Conservation (phyloP, 2,329 filamentous ascomycete genomes). For the Metarhizium brunneum region DNA sequence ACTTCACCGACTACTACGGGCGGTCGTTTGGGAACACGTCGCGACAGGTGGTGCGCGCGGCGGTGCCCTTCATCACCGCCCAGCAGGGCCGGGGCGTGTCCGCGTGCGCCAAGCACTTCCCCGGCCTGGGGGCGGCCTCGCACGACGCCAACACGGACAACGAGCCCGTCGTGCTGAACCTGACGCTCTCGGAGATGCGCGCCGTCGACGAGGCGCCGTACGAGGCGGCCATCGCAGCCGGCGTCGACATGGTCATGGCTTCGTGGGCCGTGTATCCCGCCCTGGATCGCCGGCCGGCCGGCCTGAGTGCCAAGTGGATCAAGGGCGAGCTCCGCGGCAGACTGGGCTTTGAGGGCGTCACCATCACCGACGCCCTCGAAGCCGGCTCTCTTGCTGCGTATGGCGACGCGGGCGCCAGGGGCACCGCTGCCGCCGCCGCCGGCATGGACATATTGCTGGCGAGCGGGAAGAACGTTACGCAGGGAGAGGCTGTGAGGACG, state of each 20-base stretch:
- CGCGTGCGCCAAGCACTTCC: constrained; percentile 11
- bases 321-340: constrained; percentile 10
- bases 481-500: constrained; percentile 9
- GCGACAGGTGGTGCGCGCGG: constrained; percentile 4
- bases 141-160: constrained; percentile 10
- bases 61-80: constrained; percentile 9
- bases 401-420: constrained; percentile 6
- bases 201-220: constrained; percentile 9
- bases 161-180: constrained; percentile 8
- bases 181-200: constrained; percentile 7
- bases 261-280: constrained; percentile 13
- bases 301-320: constrained; percentile 11
- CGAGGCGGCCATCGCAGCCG: constrained; percentile 10
- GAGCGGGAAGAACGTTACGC: constrained; percentile 9
- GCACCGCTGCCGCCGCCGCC: constrained; percentile 6
- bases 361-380: constrained; percentile 13
- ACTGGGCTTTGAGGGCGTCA: constrained; percentile 11
- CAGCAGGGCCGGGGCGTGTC: constrained; percentile 9
- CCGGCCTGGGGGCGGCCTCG: constrained; percentile 11
- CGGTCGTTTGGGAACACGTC: constrained; percentile 9
- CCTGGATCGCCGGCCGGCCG: constrained; percentile 10
- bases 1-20: constrained; percentile 8
- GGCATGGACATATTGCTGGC: constrained; percentile 13
- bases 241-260: constrained; percentile 11
- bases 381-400: constrained; percentile 7